Evolutionary conservation across 179 eudicot genomes (phyloP).

Genomic region (Carnegiea gigantea): DNA sequence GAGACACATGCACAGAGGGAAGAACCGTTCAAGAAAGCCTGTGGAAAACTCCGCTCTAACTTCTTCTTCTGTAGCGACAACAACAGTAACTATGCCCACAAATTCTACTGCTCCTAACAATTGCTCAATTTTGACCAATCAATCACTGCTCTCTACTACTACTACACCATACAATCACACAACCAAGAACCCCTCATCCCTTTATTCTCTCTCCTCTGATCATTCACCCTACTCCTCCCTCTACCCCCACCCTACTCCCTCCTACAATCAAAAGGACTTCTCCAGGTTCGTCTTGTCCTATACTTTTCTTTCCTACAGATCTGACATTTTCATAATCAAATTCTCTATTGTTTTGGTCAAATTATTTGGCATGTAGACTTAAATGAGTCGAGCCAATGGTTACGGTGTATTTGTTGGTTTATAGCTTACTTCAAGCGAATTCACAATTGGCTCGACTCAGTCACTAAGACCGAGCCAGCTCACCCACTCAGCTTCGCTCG

Average conservation of each 20-base stretch:
- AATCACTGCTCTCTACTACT: slow-evolving; percentile 28
- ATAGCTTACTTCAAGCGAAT: too few species aligned
- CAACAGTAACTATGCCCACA: neutral
- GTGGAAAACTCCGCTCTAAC: slow-evolving; percentile 59
- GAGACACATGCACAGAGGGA: slow-evolving; percentile 98
- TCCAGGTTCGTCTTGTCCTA: slow-evolving; percentile 18
- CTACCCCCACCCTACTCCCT: slow-evolving; percentile 38
- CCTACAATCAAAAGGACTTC: slow-evolving; percentile 32
- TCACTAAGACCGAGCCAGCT: neutral
- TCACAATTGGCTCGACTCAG: neutral
- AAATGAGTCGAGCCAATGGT: neutral
- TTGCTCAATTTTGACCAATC: slow-evolving; percentile 31
- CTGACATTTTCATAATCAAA: too few species aligned
- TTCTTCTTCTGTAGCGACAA: slow-evolving; percentile 19
- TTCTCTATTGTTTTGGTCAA: too few species aligned
- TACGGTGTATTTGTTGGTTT: too few species aligned
- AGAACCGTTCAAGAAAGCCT: slow-evolving; percentile 99
- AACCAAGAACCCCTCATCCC: slow-evolving; percentile 23
- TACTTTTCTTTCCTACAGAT: neutral
- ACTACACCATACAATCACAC: neutral
- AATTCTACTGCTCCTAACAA: slow-evolving; percentile 4
- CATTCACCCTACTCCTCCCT: slow-evolving; percentile 33
- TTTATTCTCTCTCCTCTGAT: slow-evolving; percentile 32
- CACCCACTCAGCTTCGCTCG: neutral
- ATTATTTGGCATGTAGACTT: too few species aligned